Percentiles rank a stretch among this genome's conserved stretches.
phyloP scores from a whole-genome alignment of 2,329 filamentous ascomycete species.

The Tolypocladium ophioglossoides region DNA sequence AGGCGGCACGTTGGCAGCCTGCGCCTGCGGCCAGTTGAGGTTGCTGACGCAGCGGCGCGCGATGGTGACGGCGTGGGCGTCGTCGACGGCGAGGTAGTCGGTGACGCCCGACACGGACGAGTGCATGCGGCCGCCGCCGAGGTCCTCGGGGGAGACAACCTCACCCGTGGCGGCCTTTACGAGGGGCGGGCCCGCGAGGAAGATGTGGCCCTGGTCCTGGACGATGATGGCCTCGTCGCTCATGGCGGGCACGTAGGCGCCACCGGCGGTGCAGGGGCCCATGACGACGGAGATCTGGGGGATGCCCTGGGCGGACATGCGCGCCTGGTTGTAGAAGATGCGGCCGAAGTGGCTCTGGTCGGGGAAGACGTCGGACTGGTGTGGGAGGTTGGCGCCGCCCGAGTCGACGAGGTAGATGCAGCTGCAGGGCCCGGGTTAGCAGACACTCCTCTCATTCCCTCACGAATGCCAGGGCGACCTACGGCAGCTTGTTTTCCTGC shows the following conservation, averaged over 20 bases:
- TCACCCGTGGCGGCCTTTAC: constrained; percentile 96
- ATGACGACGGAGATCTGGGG: constrained; percentile 94
- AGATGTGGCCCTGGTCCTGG: constrained; percentile 91
- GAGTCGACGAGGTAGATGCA: constrained; percentile 97
- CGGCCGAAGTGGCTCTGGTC: constrained; percentile 92
- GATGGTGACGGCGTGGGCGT: constrained; percentile 81
- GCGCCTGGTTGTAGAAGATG: constrained; percentile 96
- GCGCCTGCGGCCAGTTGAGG: constrained; percentile 68
- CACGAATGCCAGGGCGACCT: constrained; percentile 14
- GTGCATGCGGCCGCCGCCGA: constrained; percentile 85
- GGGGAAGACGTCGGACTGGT: constrained; percentile 93
- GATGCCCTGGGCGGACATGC: constrained; percentile 81
- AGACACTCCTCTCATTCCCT: not conserved
- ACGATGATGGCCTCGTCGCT: constrained; percentile 97
- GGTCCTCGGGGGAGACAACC: constrained; percentile 78
- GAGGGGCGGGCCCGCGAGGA: constrained; percentile 84
- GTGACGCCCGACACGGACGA: constrained; percentile 86
- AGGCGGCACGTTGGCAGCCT: constrained; percentile 25
- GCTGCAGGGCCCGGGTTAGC: constrained; percentile 20
- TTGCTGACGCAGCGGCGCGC: constrained; percentile 77
- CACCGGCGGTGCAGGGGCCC: constrained; percentile 92
- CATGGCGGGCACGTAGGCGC: constrained; percentile 95
- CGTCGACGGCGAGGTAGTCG: constrained; percentile 89
- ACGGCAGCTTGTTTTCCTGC: constrained; percentile 70
- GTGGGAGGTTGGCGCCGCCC: constrained; percentile 86